Conservation (phyloP, 352 stramenopile species). For the Globisporangium nagaii region DNA sequence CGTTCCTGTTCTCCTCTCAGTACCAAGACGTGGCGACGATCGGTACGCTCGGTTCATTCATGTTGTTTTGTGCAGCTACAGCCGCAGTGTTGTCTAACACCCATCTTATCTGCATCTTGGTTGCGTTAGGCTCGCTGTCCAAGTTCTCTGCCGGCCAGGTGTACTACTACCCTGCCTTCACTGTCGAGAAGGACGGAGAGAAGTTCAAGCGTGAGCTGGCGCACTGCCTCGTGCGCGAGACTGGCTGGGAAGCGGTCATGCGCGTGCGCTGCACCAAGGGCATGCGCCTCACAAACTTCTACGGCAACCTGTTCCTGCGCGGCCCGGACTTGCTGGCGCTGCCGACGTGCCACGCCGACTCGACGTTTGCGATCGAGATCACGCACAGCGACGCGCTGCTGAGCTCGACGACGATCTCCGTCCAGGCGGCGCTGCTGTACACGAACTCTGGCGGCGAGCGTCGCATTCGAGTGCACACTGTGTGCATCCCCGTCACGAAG, state of each 20-base stretch:
- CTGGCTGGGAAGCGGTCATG: conserved; percentile 95
- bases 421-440: conserved; percentile 97
- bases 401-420: conserved; percentile 90
- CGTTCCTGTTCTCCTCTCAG: conserved; percentile 94
- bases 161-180: conserved; percentile 97
- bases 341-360: conserved; percentile 95
- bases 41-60: no score
- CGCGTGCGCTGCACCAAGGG: conserved; percentile 96
- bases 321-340: conserved; percentile 96
- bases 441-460: conserved; percentile 96
- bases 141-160: conserved; percentile 95
- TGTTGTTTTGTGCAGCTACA: no score
- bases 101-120: neutral
- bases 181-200: conserved; percentile 83
- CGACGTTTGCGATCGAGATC: conserved; percentile 96
- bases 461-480: conserved; percentile 97
- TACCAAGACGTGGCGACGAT: conserved; percentile 97
- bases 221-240: conserved; percentile 90
- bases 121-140: conserved; percentile 77
- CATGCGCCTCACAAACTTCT: conserved; percentile 98
- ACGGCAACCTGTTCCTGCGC: conserved; percentile 98
- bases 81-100: neutral
- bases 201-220: conserved; percentile 93
- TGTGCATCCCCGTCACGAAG: conserved; percentile 92
- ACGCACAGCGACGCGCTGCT: conserved; percentile 95